Conservation (phyloP, 257 asterid genomes). For the Solanum appendiculatum region DNA sequence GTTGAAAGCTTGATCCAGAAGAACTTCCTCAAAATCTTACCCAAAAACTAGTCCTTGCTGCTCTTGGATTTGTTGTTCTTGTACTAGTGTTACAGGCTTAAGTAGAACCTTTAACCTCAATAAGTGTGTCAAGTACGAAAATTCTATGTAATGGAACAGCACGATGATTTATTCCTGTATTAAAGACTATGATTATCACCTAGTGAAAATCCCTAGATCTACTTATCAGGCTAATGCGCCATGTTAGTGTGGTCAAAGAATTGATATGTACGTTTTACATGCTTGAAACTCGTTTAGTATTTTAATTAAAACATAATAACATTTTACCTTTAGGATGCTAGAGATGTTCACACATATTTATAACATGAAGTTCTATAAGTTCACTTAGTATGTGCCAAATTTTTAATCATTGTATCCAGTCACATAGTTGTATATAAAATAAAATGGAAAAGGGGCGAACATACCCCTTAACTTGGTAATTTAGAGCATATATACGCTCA, state of each 20-base stretch:
- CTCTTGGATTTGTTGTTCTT: neutral
- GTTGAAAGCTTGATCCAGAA: constrained; percentile 23
- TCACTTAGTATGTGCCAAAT: no score
- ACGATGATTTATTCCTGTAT: neutral
- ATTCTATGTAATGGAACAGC: neutral
- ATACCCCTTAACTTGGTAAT: no score
- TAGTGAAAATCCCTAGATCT: neutral
- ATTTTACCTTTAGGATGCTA: no score
- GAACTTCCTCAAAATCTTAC: neutral
- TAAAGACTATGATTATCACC: neutral
- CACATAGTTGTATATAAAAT: no score
- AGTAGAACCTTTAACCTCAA: neutral
- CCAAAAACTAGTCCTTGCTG: neutral
- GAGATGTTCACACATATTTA: no score
- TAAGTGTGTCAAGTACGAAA: neutral
- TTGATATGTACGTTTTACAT: no score
- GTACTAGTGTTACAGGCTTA: neutral
- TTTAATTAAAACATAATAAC: no score
- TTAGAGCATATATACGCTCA: no score
- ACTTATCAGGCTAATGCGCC: neutral
- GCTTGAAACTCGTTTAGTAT: no score
- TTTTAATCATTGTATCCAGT: no score
- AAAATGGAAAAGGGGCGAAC: neutral
- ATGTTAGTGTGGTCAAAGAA: no score
- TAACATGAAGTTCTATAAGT: no score